These are phyloP conservation scores for Cordyceps javanica DNA, from an alignment of 2,329 filamentous ascomycete species.

Conservation along the genomic window DNA sequence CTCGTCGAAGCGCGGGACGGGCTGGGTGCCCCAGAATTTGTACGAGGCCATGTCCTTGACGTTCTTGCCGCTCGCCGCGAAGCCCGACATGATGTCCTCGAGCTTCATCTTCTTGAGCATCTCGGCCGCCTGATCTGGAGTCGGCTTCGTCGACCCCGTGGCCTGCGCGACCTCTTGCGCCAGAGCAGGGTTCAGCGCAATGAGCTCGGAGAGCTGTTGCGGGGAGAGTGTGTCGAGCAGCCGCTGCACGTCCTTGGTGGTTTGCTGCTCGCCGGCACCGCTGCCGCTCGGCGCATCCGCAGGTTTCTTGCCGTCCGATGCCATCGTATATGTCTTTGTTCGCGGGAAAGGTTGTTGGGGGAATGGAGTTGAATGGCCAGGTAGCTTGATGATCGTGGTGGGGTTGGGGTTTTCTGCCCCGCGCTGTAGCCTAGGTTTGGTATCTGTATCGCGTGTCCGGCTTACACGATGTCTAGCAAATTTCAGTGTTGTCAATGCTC, in stretches of 20 bases:
- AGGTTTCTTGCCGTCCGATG: slow-evolving; percentile 29
- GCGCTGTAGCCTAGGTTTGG: background rate
- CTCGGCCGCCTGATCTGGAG: slow-evolving; percentile 40
- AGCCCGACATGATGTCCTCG: slow-evolving; percentile 66
- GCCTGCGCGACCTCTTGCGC: slow-evolving; percentile 47
- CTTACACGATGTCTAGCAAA: background rate
- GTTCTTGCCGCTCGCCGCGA: slow-evolving; percentile 77
- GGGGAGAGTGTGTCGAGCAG: slow-evolving; percentile 48
- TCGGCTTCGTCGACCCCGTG: slow-evolving; percentile 30
- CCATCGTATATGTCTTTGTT: slow-evolving; percentile 14
- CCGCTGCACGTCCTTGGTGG: slow-evolving; percentile 38
- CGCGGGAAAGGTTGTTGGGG: background rate
- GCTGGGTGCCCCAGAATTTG: slow-evolving; percentile 98
- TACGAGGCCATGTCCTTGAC: slow-evolving; percentile 94
- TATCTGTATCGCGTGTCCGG: background rate
- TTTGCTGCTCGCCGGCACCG: slow-evolving; percentile 24
- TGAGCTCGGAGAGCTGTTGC: slow-evolving; percentile 57
- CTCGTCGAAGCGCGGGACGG: slow-evolving; percentile 77
- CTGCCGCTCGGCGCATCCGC: slow-evolving; percentile 31
- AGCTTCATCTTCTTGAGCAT: slow-evolving; percentile 58
- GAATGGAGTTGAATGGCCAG: background rate
- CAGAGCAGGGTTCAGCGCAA: slow-evolving; percentile 67
- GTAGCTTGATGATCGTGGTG: slow-evolving; percentile 11
- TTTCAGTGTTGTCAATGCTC: too few species aligned
- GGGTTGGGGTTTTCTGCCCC: slow-evolving; percentile 6